Conservation (phyloP, 257 asterid genomes). For the Nicotiana otophora region DNA sequence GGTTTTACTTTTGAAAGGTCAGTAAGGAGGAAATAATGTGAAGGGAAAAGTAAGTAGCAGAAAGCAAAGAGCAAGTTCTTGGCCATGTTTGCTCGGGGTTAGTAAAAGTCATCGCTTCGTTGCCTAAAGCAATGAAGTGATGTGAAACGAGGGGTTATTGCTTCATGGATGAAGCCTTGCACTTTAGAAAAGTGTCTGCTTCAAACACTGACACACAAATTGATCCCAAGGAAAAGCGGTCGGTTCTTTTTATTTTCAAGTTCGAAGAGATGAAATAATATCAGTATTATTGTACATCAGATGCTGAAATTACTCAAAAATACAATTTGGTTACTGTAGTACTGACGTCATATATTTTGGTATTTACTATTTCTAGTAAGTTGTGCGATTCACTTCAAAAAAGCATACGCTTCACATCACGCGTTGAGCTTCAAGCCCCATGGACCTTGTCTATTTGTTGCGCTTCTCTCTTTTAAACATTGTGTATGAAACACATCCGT, state of each 20-base stretch:
- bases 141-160: not conserved
- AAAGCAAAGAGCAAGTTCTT: not conserved
- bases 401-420: not conserved
- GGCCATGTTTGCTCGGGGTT: not conserved
- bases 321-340: not conserved
- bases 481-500: not conserved
- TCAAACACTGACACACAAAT: not conserved
- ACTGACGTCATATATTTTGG: not conserved
- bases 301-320: not conserved
- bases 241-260: not conserved
- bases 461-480: not conserved
- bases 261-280: not conserved
- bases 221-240: not conserved
- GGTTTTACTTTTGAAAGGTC: not conserved
- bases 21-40: not conserved
- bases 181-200: not conserved
- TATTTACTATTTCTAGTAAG: not conserved
- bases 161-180: not conserved
- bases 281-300: not conserved
- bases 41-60: not conserved
- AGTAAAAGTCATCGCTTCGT: not conserved
- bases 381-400: not conserved
- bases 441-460: not conserved
- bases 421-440: not conserved
- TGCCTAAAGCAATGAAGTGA: not conserved